A percentile compares a stretch with the other conserved stretches of the same genome.
phyloP scores from a whole-genome alignment of 2,329 filamentous ascomycete species.

The Falciphora oryzae region DNA sequence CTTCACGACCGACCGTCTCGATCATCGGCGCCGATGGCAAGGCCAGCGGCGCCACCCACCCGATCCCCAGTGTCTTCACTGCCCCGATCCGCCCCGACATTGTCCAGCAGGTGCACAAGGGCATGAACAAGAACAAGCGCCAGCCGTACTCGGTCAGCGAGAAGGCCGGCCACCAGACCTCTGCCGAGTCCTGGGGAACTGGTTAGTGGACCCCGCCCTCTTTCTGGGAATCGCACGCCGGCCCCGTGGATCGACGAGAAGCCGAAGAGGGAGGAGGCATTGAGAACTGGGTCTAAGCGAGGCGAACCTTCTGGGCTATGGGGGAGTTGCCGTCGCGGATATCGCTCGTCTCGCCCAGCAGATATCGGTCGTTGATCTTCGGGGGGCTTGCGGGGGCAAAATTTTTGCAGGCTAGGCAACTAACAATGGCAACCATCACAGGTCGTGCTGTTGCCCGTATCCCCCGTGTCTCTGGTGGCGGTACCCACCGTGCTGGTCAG shows the following conservation, averaged over 20 bases:
- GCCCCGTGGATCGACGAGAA: background rate
- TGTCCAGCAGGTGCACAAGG: slow-evolving; percentile 97
- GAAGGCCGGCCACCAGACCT: slow-evolving; percentile 99
- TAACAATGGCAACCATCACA: slow-evolving; percentile 30
- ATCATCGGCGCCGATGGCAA: slow-evolving; percentile 95
- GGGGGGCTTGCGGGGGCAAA: background rate
- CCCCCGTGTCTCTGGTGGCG: slow-evolving; percentile 99
- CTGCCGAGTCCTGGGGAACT: slow-evolving; percentile 99
- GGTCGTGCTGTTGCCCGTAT: slow-evolving; percentile 99
- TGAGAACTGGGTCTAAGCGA: background rate
- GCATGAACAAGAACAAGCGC: slow-evolving; percentile 99
- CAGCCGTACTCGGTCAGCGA: slow-evolving; percentile 99
- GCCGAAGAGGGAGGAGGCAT: background rate
- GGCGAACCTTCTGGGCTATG: background rate
- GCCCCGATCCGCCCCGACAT: slow-evolving; percentile 98
- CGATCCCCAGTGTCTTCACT: slow-evolving; percentile 95
- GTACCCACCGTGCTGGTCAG: slow-evolving; percentile 99
- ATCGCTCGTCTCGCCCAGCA: background rate
- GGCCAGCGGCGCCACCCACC: slow-evolving; percentile 80
- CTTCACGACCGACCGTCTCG: slow-evolving; percentile 94
- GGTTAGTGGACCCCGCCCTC: slow-evolving; percentile 54
- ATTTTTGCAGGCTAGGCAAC: background rate
- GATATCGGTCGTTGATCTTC: background rate
- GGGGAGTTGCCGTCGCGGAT: background rate
- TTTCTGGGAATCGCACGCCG: slow-evolving; percentile 7